A percentile compares a stretch with the other conserved stretches of the same genome.
phyloP scores from a whole-genome alignment of 2,329 filamentous ascomycete genomes.

The Ophiocordyceps camponoti-leonardi region DNA sequence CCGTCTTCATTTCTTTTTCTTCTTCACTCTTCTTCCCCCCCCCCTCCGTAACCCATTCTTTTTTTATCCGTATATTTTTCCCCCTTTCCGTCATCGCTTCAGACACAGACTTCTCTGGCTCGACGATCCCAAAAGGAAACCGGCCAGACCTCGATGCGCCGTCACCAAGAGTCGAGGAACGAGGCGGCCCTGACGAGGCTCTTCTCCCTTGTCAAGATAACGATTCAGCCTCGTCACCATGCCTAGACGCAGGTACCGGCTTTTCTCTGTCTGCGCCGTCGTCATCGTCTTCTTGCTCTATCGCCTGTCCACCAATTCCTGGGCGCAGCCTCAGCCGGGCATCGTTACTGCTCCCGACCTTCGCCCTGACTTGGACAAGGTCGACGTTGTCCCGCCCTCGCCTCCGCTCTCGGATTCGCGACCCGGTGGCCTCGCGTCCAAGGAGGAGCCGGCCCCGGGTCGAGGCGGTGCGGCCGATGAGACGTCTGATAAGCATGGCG shows the following conservation, averaged over 20 bases:
- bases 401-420: background rate
- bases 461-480: background rate
- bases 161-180: background rate
- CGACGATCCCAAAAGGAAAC: background rate
- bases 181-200: background rate
- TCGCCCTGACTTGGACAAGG: background rate
- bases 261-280: slow-evolving; percentile 38
- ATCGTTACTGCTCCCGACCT: background rate
- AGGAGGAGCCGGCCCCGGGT: slow-evolving; percentile 1
- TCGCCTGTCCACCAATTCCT: slow-evolving; percentile 26
- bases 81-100: background rate
- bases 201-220: background rate
- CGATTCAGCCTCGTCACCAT: slow-evolving; percentile 19
- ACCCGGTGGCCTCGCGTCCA: background rate
- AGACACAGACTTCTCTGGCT: background rate
- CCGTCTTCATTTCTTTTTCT: background rate
- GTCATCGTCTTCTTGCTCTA: slow-evolving; percentile 37
- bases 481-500: background rate
- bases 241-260: slow-evolving; percentile 43
- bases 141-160: background rate
- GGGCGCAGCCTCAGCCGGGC: slow-evolving; percentile 10
- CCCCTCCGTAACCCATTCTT: too few relatives aligned
- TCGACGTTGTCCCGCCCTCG: background rate
- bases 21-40: background rate
- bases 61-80: too few relatives aligned